These are phyloP conservation scores for Physaria fendleri DNA, from an alignment of 345 rosid species.

Conservation along the genomic window DNA sequence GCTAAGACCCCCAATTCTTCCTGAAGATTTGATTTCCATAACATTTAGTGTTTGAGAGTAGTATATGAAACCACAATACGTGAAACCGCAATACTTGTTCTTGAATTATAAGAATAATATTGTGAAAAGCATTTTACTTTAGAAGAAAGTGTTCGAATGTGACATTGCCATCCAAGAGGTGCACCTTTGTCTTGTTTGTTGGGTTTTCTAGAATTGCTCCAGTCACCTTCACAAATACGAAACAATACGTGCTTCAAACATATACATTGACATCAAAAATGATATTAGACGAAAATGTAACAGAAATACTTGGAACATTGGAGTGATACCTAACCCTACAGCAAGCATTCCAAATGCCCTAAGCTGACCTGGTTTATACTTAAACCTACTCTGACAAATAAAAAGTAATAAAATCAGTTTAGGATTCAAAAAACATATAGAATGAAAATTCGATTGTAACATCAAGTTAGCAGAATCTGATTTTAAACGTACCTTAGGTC, in stretches of 20 bases:
- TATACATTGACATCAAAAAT: background rate
- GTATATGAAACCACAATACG: too few relatives aligned
- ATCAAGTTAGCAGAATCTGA: too few relatives aligned
- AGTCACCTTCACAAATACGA: constrained; percentile 57
- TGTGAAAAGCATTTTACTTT: constrained; percentile 37
- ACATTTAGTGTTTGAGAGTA: background rate
- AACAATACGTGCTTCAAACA: background rate
- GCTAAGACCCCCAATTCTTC: constrained; percentile 78
- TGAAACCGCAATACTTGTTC: background rate
- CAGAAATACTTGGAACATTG: constrained; percentile 85
- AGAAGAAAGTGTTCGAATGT: constrained; percentile 83
- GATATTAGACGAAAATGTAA: background rate
- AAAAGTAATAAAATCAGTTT: background rate
- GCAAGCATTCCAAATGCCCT: constrained; percentile 97
- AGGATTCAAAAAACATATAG: constrained; percentile 4
- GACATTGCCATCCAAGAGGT: constrained; percentile 90
- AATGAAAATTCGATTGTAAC: background rate
- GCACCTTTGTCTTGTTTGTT: constrained; percentile 67
- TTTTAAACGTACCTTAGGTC: constrained; percentile 87
- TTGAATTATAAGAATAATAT: background rate
- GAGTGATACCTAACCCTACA: constrained; percentile 99
- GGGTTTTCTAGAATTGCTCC: constrained; percentile 92
- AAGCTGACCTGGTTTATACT: constrained; percentile 76
- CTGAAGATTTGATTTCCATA: constrained; percentile 29
- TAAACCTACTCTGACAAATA: constrained; percentile 77